Base-by-base conservation (phyloP, 1,284 basidiomycete species). In the Puccinia hordei region DNA sequence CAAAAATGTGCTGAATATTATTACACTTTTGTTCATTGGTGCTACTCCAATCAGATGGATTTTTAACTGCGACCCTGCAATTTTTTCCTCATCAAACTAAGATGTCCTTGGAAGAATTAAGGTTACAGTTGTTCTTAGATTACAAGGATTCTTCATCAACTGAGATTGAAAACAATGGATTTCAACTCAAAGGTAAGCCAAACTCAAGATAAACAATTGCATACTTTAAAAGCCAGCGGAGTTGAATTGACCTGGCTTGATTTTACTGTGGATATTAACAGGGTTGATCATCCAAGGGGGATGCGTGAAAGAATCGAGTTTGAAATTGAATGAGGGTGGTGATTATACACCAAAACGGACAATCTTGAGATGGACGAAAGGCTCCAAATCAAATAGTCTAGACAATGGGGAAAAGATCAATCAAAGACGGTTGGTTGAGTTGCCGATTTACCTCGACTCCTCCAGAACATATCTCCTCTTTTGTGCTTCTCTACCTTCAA, bases 11-110 rank as follows among this genome's bases (percentile, higher is more conserved):
- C 19, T 49, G 41, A 53, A 1, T 27, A 24, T 44, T 5, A 27
- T 71, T 9, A 30, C 33, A 1, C 6, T 15, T 41, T 24, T 19
- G 38, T 55, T 35, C 33, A n/a, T 57, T 22, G 19, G 19, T 57
- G 35, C 8, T 5, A 46, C 22, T 15, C 27, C 24, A 12, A n/a
- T 27, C 46, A 80, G 79, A 95, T 84, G 94, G 94, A 2, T 97
- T 94, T 86, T 89, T 98, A 83, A 97, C 95, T 0, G 95, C 95
- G 0, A 95, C 94, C 0, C 89, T 94, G 75, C 95, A 98, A 86
- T 91, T 92, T 22, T 92, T 95, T 10, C 94, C 95, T 1, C 94
- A 97, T 85, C 89, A 91, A 79, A 94, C 92, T 87, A 90, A 90
- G 82, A 93, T 92, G 91, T 95, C 93, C 85, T 87, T 98, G 82